phyloP scores from a whole-genome alignment of 2,329 filamentous ascomycete species.

The Trichoderma koningii region DNA sequence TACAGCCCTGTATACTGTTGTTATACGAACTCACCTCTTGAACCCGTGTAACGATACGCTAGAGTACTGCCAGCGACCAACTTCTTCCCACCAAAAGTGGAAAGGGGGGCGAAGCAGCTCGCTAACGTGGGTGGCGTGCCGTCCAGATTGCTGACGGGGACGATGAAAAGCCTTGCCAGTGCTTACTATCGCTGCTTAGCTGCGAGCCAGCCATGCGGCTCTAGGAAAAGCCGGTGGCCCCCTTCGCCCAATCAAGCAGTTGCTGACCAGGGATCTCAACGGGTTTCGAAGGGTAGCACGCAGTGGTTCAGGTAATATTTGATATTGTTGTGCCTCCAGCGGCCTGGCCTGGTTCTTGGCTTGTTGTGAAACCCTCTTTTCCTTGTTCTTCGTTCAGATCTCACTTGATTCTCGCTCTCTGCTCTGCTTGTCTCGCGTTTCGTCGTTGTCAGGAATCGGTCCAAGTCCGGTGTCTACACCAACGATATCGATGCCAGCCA shows the following conservation, averaged over 20 bases:
- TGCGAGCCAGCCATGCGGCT: conserved; percentile 13
- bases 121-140: conserved; percentile 15
- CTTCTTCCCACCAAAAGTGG: no score
- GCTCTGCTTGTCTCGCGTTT: no score
- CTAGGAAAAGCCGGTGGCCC: conserved; percentile 20
- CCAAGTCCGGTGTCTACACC: no score
- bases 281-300: no score
- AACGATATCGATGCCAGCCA: no score
- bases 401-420: no score
- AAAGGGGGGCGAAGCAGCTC: conserved; percentile 22
- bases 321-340: not conserved
- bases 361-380: not conserved
- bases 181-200: conserved; percentile 17
- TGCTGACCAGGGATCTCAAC: not conserved
- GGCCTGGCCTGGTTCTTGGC: no score
- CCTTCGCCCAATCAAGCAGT: conserved; percentile 9
- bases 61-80: no score
- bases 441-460: no score
- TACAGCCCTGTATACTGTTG: no score
- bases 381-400: not conserved
- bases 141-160: conserved; percentile 19
- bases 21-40: no score
- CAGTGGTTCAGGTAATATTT: not conserved
- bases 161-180: conserved; percentile 17
- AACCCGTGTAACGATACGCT: conserved; percentile 4